phyloP scores from a whole-genome alignment of 768 basidiomycete genomes.

The Imleria badia region DNA sequence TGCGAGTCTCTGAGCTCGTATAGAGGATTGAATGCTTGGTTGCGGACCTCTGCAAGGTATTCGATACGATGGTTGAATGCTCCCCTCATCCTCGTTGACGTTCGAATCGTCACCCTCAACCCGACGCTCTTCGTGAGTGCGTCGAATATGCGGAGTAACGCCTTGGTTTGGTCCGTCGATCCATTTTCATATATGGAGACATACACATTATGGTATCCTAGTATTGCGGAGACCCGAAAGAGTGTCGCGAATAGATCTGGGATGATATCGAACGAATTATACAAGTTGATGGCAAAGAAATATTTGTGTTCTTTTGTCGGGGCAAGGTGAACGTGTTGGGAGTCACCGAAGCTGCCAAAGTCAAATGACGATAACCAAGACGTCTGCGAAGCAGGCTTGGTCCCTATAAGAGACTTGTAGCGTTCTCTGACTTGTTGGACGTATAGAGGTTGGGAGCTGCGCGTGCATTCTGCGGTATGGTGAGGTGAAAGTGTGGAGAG shows the following conservation, averaged over 20 bases:
- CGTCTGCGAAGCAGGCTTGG: conserved; percentile 54
- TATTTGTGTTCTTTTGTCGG: conserved; percentile 84
- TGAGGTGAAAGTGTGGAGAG: conserved; percentile 86
- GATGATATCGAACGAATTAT: conserved; percentile 99
- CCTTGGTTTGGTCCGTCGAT: conserved; percentile 98
- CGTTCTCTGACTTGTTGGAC: conserved; percentile 81
- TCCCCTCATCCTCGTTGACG: conserved; percentile 88
- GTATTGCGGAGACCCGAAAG: conserved; percentile 86
- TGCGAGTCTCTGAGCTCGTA: conserved; percentile 91
- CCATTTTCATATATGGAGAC: conserved; percentile 99
- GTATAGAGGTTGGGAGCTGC: conserved; percentile 82
- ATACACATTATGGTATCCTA: conserved; percentile 97
- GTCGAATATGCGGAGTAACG: conserved; percentile 92
- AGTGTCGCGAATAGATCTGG: conserved; percentile 96
- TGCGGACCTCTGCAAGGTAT: conserved; percentile 99
- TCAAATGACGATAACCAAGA: conserved; percentile 65
- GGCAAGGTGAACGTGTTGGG: conserved; percentile 37
- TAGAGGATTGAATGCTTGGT: conserved; percentile 93
- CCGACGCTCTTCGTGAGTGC: conserved; percentile 88
- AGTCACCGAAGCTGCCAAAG: conserved; percentile 40
- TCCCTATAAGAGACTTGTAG: conserved; percentile 81
- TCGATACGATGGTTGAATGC: conserved; percentile 99
- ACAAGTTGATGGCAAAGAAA: conserved; percentile 98
- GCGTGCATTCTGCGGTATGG: conserved; percentile 91
- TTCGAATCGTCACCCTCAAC: conserved; percentile 89